Conservation (phyloP, 306 rosid genomes). For the Inga leiocalycina region DNA sequence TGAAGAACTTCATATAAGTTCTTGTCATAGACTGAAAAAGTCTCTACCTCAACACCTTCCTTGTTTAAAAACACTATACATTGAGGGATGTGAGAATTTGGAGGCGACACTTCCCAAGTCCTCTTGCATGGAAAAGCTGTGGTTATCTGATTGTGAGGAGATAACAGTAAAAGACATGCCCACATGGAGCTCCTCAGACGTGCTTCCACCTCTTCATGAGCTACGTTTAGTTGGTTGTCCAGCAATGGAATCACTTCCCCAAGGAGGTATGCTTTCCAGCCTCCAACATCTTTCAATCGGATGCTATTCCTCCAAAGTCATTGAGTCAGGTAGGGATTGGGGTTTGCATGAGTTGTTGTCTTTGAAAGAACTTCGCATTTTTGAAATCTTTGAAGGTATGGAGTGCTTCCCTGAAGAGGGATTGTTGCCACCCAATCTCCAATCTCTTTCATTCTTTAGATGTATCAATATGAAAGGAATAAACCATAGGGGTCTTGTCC, state of each 20-base stretch:
- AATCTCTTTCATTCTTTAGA: fast-evolving
- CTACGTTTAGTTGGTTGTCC: fast-evolving
- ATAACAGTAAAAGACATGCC: neutral
- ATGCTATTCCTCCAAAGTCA: neutral
- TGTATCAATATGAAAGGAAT: neutral
- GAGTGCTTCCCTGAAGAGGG: neutral
- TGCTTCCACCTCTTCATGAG: neutral
- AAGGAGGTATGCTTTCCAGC: neutral
- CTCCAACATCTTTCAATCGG: neutral
- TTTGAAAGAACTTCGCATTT: neutral
- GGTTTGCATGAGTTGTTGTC: neutral
- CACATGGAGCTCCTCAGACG: neutral
- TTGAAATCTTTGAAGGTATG: neutral
- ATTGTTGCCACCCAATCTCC: neutral
- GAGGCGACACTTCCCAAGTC: neutral
- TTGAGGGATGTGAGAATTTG: neutral
- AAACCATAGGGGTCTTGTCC: neutral
- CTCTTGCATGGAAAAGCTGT: neutral
- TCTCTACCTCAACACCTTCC: slow-evolving; percentile 10
- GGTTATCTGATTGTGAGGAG: neutral
- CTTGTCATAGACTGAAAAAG: neutral
- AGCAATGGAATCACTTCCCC: neutral
- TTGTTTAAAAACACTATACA: neutral
- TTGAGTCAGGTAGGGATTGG: neutral
- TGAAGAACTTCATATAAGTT: neutral